phyloP scores from a whole-genome alignment of 192 early-diverging fungal species.

The Glomus cerebriforme region DNA sequence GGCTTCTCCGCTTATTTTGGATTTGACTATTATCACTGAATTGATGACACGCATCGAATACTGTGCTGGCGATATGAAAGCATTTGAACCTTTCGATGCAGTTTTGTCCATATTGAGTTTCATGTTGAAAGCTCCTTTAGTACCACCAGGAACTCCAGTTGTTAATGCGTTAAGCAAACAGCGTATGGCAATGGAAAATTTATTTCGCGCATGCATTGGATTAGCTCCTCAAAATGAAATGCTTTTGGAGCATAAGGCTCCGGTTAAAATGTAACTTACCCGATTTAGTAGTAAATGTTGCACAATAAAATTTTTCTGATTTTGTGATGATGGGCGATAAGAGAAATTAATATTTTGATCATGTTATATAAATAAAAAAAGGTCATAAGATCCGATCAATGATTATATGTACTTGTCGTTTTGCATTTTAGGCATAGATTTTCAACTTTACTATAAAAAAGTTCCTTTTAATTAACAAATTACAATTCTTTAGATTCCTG shows the following conservation, averaged over 20 bases:
- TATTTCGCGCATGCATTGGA: constrained; percentile 95
- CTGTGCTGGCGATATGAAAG: constrained; percentile 72
- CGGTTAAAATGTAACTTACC: constrained; percentile 12
- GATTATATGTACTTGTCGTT: too few relatives aligned
- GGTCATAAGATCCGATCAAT: too few relatives aligned
- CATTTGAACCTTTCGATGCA: constrained; percentile 89
- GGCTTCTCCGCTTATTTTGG: constrained; percentile 96
- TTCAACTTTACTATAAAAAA: too few relatives aligned
- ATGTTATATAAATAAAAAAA: too few relatives aligned
- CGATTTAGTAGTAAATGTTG: not conserved
- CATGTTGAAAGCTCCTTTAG: constrained; percentile 99
- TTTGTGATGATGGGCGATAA: too few relatives aligned
- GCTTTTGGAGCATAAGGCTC: constrained; percentile 87
- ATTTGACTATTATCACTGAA: constrained; percentile 93
- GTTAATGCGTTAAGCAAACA: constrained; percentile 97
- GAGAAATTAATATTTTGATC: too few relatives aligned
- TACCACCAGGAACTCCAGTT: constrained; percentile 90
- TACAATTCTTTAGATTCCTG: too few relatives aligned
- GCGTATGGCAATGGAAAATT: constrained; percentile 95
- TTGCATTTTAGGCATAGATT: too few relatives aligned
- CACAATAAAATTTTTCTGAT: not conserved
- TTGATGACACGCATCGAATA: constrained; percentile 96
- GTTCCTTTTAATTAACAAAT: too few relatives aligned
- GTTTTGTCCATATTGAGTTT: constrained; percentile 86
- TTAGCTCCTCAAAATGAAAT: constrained; percentile 96